These are phyloP conservation scores for Wallacemonas sp. DNA, from an alignment of 208 protist genomes.

Conservation along the genomic window DNA sequence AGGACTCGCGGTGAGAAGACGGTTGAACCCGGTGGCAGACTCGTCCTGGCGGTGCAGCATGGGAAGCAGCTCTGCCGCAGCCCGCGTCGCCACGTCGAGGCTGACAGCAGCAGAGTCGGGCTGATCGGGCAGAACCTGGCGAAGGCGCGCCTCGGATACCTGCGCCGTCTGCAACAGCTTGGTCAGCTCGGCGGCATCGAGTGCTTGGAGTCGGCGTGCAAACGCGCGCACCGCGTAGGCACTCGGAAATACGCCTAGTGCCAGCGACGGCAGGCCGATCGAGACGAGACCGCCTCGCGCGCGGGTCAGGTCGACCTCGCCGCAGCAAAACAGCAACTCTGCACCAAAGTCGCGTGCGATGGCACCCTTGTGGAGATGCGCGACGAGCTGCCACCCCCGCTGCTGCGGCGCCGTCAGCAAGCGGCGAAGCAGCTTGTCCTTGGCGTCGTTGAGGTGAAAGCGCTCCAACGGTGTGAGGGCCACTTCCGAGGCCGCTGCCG, in stretches of 20 bases:
- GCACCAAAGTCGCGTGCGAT: conserved; percentile 36
- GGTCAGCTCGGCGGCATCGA: neutral
- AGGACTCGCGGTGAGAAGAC: conserved; percentile 3
- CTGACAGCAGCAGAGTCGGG: neutral
- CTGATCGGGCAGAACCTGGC: neutral
- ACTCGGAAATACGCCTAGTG: conserved; percentile 37
- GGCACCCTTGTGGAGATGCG: conserved; percentile 20
- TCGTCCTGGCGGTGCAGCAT: conserved; percentile 1
- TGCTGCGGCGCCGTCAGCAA: conserved; percentile 19
- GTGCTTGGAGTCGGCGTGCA: conserved; percentile 1
- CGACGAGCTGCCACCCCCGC: conserved; percentile 26
- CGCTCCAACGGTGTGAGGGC: conserved; percentile 26
- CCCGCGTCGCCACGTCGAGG: neutral
- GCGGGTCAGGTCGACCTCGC: conserved; percentile 15
- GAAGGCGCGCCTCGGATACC: neutral
- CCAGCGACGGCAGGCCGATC: conserved; percentile 41
- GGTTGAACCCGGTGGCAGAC: conserved; percentile 10
- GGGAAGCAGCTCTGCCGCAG: neutral
- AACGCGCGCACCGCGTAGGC: conserved; percentile 25
- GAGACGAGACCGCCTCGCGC: neutral
- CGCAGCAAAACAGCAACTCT: conserved; percentile 42
- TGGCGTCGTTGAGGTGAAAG: conserved; percentile 24
- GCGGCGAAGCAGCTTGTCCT: conserved; percentile 36
- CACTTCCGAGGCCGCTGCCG: conserved; percentile 19
- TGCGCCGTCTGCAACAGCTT: conserved; percentile 5